Conservation (phyloP, 495 filamentous ascomycete species). For the Cercophora samala region DNA sequence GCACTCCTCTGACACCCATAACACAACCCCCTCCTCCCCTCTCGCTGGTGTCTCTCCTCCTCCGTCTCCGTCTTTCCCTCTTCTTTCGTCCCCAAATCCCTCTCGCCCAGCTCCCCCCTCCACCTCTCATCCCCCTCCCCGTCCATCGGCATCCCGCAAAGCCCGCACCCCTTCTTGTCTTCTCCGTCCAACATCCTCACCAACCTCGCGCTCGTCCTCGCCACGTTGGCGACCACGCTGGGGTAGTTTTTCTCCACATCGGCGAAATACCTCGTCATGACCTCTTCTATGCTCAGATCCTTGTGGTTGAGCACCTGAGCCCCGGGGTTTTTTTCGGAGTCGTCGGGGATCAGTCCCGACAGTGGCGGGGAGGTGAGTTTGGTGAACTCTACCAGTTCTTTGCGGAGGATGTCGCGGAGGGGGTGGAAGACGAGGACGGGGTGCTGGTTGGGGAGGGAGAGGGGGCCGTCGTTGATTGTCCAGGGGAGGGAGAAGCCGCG, state of each 20-base stretch:
- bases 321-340: conserved; percentile 26
- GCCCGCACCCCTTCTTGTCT: conserved; percentile 28
- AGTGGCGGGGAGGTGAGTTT: conserved; percentile 38
- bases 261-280: conserved; percentile 84
- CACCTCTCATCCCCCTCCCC: conserved; percentile 46
- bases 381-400: conserved; percentile 67
- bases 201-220: conserved; percentile 79
- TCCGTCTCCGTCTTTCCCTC: conserved; percentile 10
- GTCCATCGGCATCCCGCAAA: conserved; percentile 52
- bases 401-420: conserved; percentile 75
- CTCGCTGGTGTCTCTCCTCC: conserved; percentile 1
- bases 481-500: conserved; percentile 78
- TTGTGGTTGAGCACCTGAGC: conserved; percentile 56
- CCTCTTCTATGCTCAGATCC: conserved; percentile 81
- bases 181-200: conserved; percentile 29
- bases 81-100: neutral
- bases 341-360: conserved; percentile 16
- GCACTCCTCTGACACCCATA: conserved; percentile 54
- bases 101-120: conserved; percentile 46
- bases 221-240: conserved; percentile 89
- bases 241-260: conserved; percentile 86
- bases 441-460: conserved; percentile 38
- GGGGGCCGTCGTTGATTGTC: conserved; percentile 68
- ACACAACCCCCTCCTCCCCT: conserved; percentile 35
- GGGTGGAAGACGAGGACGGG: conserved; percentile 28